These are phyloP conservation scores for Mycothermus thermophilus DNA, from an alignment of 495 filamentous ascomycete genomes.

Conservation along the genomic window DNA sequence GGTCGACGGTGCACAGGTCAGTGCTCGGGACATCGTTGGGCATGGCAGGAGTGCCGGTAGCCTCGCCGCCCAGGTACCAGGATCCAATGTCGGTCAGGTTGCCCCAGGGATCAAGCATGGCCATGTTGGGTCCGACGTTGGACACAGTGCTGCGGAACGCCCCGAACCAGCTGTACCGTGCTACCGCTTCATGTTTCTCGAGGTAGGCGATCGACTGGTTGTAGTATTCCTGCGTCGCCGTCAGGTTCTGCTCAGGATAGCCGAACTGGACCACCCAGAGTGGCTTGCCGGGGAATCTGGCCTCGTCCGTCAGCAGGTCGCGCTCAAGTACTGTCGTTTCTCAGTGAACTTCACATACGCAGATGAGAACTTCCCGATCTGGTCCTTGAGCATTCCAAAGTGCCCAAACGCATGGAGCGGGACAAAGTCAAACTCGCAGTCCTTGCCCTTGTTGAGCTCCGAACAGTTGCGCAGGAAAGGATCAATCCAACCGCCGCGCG, in stretches of 20 bases:
- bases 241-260: constrained; percentile 25
- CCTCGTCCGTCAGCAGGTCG: background rate
- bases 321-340: too few relatives aligned
- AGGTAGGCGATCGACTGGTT: constrained; percentile 39
- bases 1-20: constrained; percentile 4
- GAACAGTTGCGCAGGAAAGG: constrained; percentile 37
- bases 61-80: constrained; percentile 45
- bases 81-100: constrained; percentile 44
- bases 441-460: constrained; percentile 7
- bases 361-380: constrained; percentile 15
- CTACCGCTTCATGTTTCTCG: constrained; percentile 34
- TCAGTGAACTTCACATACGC: too few relatives aligned
- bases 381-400: constrained; percentile 39
- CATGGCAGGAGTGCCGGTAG: constrained; percentile 21
- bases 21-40: constrained; percentile 1
- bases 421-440: constrained; percentile 48
- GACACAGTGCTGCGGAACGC: constrained; percentile 41
- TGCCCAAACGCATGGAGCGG: constrained; percentile 53
- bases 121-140: constrained; percentile 44
- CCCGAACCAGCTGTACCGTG: constrained; percentile 51
- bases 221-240: constrained; percentile 40
- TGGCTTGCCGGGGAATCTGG: constrained; percentile 30
- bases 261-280: constrained; percentile 52
- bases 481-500: constrained; percentile 40
- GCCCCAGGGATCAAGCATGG: constrained; percentile 40